Conservation (phyloP, 2,329 filamentous ascomycete species). For the Aspergillus sp. region DNA sequence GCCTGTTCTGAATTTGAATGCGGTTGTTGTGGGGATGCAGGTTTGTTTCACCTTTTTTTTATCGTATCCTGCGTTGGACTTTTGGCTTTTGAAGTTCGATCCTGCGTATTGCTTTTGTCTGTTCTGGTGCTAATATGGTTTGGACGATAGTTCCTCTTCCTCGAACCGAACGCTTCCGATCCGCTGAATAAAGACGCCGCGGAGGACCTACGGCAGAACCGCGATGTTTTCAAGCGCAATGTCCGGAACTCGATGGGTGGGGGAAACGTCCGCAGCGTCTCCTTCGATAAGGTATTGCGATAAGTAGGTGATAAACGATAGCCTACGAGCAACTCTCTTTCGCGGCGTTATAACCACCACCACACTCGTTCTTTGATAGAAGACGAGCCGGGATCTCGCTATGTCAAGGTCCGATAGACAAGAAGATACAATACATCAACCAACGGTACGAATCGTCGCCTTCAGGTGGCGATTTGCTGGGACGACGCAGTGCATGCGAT, state of each 20-base stretch:
- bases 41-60: slow-evolving; percentile 40
- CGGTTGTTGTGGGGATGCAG: slow-evolving; percentile 91
- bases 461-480: background rate
- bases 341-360: background rate
- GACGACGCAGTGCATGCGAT: background rate
- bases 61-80: background rate
- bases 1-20: slow-evolving; percentile 93
- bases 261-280: slow-evolving; percentile 68
- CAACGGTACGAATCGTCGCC: background rate
- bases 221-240: slow-evolving; percentile 89
- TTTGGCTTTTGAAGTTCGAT: background rate
- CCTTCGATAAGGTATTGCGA: slow-evolving; percentile 77
- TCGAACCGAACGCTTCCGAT: slow-evolving; percentile 95
- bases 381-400: background rate
- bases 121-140: background rate
- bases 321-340: background rate
- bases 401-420: background rate
- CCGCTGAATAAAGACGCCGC: slow-evolving; percentile 98
- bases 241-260: slow-evolving; percentile 82
- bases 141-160: slow-evolving; percentile 78
- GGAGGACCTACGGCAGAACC: slow-evolving; percentile 81
- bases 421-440: no score
- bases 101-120: background rate
- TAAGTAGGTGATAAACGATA: slow-evolving; percentile 29
- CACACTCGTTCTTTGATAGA: background rate